phyloP scores from a whole-genome alignment of 208 protist genomes.

The Leishmania gerbilli region DNA sequence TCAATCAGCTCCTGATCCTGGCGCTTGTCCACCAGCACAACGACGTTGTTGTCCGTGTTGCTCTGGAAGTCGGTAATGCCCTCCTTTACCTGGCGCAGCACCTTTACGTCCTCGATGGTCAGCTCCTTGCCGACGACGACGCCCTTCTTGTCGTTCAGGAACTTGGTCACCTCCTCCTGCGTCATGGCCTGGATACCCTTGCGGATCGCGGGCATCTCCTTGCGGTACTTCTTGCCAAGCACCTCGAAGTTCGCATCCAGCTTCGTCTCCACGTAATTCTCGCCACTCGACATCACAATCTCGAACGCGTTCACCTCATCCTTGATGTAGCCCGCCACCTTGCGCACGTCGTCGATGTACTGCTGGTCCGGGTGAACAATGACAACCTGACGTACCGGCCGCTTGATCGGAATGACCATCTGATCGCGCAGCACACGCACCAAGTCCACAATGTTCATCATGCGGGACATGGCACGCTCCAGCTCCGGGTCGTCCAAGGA shows the following conservation, averaged over 20 bases:
- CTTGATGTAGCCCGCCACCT: conserved; percentile 90
- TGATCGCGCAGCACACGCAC: conserved; percentile 95
- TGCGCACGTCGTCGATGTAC: conserved; percentile 78
- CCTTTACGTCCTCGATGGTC: conserved; percentile 85
- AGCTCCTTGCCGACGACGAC: conserved; percentile 73
- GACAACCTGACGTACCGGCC: conserved; percentile 89
- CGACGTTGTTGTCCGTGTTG: conserved; percentile 87
- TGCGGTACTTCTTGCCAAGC: conserved; percentile 87
- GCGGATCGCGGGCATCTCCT: conserved; percentile 79
- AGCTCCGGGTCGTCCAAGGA: conserved; percentile 70
- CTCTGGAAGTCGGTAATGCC: conserved; percentile 86
- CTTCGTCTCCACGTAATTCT: conserved; percentile 85
- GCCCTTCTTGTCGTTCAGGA: conserved; percentile 49
- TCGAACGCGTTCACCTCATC: conserved; percentile 93
- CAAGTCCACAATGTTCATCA: conserved; percentile 93
- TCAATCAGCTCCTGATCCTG: conserved; percentile 81
- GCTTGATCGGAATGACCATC: conserved; percentile 92
- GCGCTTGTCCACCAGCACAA: conserved; percentile 91
- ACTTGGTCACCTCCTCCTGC: conserved; percentile 49
- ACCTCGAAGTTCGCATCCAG: conserved; percentile 91
- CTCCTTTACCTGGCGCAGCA: conserved; percentile 84
- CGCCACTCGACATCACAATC: conserved; percentile 62
- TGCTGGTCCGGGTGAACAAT: conserved; percentile 82
- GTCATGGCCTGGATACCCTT: conserved; percentile 82
- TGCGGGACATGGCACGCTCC: conserved; percentile 84